Conservation (phyloP, 768 basidiomycete species). For the Suillus placidus region DNA sequence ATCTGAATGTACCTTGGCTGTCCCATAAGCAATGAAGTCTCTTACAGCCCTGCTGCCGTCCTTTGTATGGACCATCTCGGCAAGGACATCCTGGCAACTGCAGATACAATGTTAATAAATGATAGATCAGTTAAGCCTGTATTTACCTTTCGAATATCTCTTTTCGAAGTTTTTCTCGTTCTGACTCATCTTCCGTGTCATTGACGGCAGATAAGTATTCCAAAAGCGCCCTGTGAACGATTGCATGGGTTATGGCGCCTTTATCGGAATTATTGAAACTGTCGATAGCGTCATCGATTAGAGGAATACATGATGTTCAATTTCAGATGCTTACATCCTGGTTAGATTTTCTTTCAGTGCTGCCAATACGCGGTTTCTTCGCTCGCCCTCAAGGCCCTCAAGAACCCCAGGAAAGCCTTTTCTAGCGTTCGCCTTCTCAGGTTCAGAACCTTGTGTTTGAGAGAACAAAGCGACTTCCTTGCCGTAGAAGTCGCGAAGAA, state of each 20-base stretch:
- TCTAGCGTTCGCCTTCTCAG: slow-evolving; percentile 65
- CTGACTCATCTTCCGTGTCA: slow-evolving; percentile 58
- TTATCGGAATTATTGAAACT: slow-evolving; percentile 95
- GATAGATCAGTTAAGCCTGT: neutral
- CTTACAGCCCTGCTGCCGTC: slow-evolving; percentile 87
- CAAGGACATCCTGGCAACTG: slow-evolving; percentile 82
- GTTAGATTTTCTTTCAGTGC: slow-evolving; percentile 75
- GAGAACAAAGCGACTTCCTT: slow-evolving; percentile 81
- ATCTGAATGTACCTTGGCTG: slow-evolving; percentile 64
- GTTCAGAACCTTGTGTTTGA: slow-evolving; percentile 53
- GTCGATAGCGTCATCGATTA: slow-evolving; percentile 10
- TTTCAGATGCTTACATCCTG: slow-evolving; percentile 59
- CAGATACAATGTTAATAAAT: slow-evolving; percentile 10
- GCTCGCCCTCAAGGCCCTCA: slow-evolving; percentile 62
- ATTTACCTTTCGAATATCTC: slow-evolving; percentile 82
- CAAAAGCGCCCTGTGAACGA: slow-evolving; percentile 86
- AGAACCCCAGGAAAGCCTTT: slow-evolving; percentile 71
- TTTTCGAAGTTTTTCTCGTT: slow-evolving; percentile 70
- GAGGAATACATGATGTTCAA: slow-evolving; percentile 1
- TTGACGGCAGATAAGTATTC: slow-evolving; percentile 76
- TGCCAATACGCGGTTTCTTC: slow-evolving; percentile 64
- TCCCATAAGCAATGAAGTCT: slow-evolving; percentile 80
- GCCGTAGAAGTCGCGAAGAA: slow-evolving; percentile 89
- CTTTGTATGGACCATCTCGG: slow-evolving; percentile 93
- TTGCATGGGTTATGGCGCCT: slow-evolving; percentile 81